phyloP scores from a whole-genome alignment of 371 early-diverging fungal species.

The Mortierella sp. region DNA sequence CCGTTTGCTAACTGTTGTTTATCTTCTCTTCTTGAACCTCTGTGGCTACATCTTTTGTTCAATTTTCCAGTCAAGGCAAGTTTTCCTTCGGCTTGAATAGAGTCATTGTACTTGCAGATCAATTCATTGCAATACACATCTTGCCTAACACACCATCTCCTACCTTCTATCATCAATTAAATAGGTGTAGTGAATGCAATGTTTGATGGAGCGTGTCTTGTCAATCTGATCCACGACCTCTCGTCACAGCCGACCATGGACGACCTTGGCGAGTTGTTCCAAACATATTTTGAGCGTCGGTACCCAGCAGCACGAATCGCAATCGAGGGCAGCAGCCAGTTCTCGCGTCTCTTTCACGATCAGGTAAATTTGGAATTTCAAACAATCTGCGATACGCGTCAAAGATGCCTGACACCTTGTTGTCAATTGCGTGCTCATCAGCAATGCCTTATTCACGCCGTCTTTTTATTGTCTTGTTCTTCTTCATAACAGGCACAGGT shows the following conservation, averaged over 20 bases:
- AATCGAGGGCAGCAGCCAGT: conserved; percentile 53
- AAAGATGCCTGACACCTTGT: neutral
- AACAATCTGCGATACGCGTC: neutral
- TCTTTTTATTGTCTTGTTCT: neutral
- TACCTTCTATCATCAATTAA: neutral
- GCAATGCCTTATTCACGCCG: no score
- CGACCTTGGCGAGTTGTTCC: conserved; percentile 41
- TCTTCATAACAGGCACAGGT: conserved; percentile 23
- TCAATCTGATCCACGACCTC: conserved; percentile 49
- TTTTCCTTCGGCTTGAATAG: neutral
- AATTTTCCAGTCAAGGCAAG: conserved; percentile 25
- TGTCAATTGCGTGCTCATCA: neutral
- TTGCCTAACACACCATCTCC: neutral
- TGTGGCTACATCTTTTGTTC: neutral
- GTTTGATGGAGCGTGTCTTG: conserved; percentile 51
- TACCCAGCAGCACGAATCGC: conserved; percentile 55
- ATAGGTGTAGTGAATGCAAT: conserved; percentile 52
- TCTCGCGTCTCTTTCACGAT: conserved; percentile 40
- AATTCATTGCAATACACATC: neutral
- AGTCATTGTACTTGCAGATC: no score
- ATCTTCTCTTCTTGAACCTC: neutral
- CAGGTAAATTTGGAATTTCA: conserved; percentile 20
- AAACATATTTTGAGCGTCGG: conserved; percentile 46
- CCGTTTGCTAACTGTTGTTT: neutral
- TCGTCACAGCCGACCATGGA: conserved; percentile 33